A percentile compares a stretch with the other conserved stretches of the same genome.
phyloP scores from a whole-genome alignment of 345 rosid genomes.

The Lepidium africanum region DNA sequence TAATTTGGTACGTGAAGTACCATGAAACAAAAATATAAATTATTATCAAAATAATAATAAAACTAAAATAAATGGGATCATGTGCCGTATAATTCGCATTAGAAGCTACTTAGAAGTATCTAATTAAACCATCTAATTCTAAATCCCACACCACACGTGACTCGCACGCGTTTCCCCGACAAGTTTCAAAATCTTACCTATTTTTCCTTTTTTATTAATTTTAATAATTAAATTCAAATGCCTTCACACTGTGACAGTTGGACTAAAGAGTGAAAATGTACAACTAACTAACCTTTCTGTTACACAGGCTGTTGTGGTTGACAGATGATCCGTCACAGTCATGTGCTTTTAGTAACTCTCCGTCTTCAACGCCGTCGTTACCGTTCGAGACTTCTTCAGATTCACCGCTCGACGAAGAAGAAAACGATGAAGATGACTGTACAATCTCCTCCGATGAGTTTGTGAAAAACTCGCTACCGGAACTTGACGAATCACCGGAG shows the following conservation, averaged over 20 bases:
- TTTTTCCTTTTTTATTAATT: neutral
- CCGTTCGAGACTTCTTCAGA: conserved; percentile 26
- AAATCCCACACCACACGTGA: conserved; percentile 34
- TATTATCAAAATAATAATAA: neutral
- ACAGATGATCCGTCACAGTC: conserved; percentile 44
- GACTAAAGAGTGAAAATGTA: conserved; percentile 3
- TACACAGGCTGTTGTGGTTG: conserved; percentile 27
- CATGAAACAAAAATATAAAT: neutral
- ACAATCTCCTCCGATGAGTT: conserved; percentile 27
- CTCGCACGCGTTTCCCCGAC: conserved; percentile 24
- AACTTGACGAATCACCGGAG: conserved; percentile 24
- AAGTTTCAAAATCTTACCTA: conserved; percentile 6
- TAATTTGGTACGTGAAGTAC: neutral
- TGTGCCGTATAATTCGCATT: conserved; percentile 43
- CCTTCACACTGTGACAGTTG: conserved; percentile 15
- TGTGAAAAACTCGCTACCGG: conserved; percentile 39
- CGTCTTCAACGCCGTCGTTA: conserved; percentile 34
- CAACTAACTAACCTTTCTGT: conserved; percentile 38
- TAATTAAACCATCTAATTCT: neutral
- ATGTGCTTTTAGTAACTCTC: conserved; percentile 22
- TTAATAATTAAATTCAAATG: neutral
- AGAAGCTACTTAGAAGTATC: conserved; percentile 30
- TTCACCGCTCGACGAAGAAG: conserved; percentile 26
- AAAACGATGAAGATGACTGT: conserved; percentile 27
- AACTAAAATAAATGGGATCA: conserved; percentile 9